Conservation (phyloP, 176 grass and related monocot species). For the Chrysopogon serrulatus region DNA sequence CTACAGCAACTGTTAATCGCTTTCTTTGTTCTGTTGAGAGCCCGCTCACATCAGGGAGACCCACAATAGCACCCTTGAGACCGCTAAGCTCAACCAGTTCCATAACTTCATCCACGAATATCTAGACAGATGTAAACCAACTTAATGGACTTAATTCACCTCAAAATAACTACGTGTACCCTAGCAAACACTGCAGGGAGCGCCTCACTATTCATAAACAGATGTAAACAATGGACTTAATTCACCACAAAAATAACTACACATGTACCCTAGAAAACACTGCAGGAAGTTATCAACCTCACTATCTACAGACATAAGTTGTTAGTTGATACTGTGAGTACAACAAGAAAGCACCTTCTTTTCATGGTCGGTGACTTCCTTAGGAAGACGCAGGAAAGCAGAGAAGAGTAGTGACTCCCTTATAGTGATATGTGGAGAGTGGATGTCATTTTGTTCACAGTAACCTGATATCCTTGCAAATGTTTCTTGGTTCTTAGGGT, state of each 20-base stretch:
- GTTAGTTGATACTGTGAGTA: neutral
- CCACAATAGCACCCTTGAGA: constrained; percentile 63
- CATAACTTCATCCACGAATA: constrained; percentile 81
- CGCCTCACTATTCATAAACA: neutral
- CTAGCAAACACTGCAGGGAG: neutral
- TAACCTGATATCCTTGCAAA: constrained; percentile 82
- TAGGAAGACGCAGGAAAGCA: constrained; percentile 55
- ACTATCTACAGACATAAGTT: constrained; percentile 2
- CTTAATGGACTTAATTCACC: constrained; percentile 15
- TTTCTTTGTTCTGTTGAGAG: constrained; percentile 88
- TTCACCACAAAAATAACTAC: constrained; percentile 5
- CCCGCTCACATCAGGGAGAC: constrained; percentile 61
- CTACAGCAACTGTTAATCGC: constrained; percentile 68
- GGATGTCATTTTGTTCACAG: constrained; percentile 81
- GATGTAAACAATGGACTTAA: constrained; percentile 16
- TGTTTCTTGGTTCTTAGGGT: constrained; percentile 62
- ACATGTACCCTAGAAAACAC: neutral
- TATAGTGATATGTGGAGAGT: constrained; percentile 73
- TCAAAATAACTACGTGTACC: constrained; percentile 6
- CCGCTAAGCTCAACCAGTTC: constrained; percentile 63
- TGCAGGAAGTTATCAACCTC: neutral
- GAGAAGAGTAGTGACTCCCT: constrained; percentile 71
- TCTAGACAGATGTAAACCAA: constrained; percentile 31
- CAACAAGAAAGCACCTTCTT: constrained; percentile 52
- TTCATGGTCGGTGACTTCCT: constrained; percentile 52